Percentiles rank a stretch among this genome's conserved stretches.
Evolutionary conservation across 257 asterid genomes (phyloP).

Genomic region (Penstemon barbatus): DNA sequence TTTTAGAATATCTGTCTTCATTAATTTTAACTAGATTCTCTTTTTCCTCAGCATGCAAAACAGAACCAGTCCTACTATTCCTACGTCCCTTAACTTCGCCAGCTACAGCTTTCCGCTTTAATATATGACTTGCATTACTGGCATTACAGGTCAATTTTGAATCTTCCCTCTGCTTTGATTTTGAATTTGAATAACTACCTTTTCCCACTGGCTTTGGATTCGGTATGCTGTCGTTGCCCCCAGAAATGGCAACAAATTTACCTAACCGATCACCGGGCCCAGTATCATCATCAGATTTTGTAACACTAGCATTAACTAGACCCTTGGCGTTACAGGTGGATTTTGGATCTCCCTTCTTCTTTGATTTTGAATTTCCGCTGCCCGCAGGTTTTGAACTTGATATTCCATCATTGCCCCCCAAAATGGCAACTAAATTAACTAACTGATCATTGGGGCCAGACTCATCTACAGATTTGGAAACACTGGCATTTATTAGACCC

Average conservation of each 20-base stretch:
- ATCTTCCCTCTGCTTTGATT: slow-evolving; percentile 24
- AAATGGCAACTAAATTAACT: too few relatives aligned
- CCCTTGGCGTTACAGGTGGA: slow-evolving; percentile 28
- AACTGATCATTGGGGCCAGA: too few relatives aligned
- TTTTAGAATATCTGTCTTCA: slow-evolving; percentile 40
- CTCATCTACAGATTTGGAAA: too few relatives aligned
- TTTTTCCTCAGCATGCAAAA: slow-evolving; percentile 35
- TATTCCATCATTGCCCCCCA: slow-evolving; percentile 29
- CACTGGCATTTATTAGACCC: too few relatives aligned
- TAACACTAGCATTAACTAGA: slow-evolving; percentile 28
- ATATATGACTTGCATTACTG: slow-evolving; percentile 29
- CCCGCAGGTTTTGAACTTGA: slow-evolving; percentile 28
- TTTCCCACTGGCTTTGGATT: slow-evolving; percentile 17
- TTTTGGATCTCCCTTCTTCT: slow-evolving; percentile 17
- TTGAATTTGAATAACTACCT: slow-evolving; percentile 18
- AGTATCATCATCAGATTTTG: slow-evolving; percentile 25
- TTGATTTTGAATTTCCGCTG: too few relatives aligned
- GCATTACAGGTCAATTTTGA: slow-evolving; percentile 12
- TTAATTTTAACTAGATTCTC: slow-evolving; percentile 32
- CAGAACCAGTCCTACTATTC: slow-evolving; percentile 26
- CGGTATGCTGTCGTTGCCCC: slow-evolving; percentile 13
- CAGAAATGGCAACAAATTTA: slow-evolving; percentile 30
- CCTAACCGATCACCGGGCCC: slow-evolving; percentile 32
- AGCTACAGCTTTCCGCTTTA: slow-evolving; percentile 41
- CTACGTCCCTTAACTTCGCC: slow-evolving; percentile 39